Evolutionary conservation across 129 eudicot species (phyloP), one percentile per base, ranked within the genome.

Genomic region (Silybum marianum): DNA sequence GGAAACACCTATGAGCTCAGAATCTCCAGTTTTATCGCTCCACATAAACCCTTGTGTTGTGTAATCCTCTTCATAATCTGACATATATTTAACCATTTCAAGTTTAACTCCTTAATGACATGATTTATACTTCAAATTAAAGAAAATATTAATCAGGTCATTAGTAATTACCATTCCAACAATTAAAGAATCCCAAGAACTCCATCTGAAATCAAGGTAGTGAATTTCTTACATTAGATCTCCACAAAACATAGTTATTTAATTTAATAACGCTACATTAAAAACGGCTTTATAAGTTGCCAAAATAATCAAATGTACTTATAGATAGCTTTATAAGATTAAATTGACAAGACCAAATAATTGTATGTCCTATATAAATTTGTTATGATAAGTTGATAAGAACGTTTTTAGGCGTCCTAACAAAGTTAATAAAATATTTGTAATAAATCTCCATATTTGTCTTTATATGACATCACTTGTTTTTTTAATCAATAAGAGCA

Each of bases 11-110:
- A 89, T 91, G 51, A 84, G 83, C 44, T 93, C 91, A 2, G 75
- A 58, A 32, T 85, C 82, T 0, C 69, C 68, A 2, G 51, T 78
- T 28, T 66, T 79, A 13, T 86, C 89, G 8, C 82, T 88, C 26
- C 90, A 82, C 81, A 93, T 83, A 82, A 89, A 86, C 9, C 81
- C 92, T 76, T 88, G 94, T 40, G 97, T 91, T 1, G 92, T 79
- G 42, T 58, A 11, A 65, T 69, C 82, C 77, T 72, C 83, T 40
- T 84, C 88, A 66, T 81, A 86, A 72, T 86, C 95, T 91, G 71
- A 63, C 62, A 72, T 2, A 14, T 38, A 9, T 24, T 7, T 44
- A 69, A 72, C 6, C n/a, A 18, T 24, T 80, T 65, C n/a, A 40
- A 39, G n/a, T 18, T 23, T 25, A 69, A 16, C 7, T 38, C 2